phyloP scores from a whole-genome alignment of 2,329 filamentous ascomycete genomes.

The Alternaria arborescens region DNA sequence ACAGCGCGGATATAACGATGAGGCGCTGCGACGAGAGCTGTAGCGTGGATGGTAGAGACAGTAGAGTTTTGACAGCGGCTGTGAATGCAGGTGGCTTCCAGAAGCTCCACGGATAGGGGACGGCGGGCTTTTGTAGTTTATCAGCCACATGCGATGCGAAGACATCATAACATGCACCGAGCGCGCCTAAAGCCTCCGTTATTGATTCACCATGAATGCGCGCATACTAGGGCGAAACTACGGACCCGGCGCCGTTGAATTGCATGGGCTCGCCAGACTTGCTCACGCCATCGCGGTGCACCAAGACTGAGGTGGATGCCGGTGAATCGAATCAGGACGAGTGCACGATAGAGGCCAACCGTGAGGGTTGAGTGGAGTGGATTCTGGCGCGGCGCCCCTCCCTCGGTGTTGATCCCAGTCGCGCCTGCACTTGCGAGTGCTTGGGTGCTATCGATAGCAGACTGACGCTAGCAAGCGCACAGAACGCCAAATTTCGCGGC shows the following conservation, averaged over 20 bases:
- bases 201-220: constrained; percentile 10
- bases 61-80: constrained; percentile 19
- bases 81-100: constrained; percentile 13
- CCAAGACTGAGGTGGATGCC: background rate
- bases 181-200: constrained; percentile 8
- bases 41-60: constrained; percentile 1
- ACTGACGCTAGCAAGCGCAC: constrained; percentile 26
- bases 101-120: constrained; percentile 18
- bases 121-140: constrained; percentile 19
- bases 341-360: background rate
- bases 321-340: constrained; percentile 5
- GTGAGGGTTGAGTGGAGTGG: constrained; percentile 7
- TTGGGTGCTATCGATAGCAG: constrained; percentile 28
- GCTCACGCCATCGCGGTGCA: background rate
- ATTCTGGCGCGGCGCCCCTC: constrained; percentile 1
- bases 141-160: background rate
- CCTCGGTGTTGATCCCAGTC: constrained; percentile 3
- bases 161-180: constrained; percentile 5
- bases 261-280: constrained; percentile 19
- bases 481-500: constrained; percentile 27
- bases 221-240: constrained; percentile 17
- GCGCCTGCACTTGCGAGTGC: background rate
- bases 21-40: background rate
- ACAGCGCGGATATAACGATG: background rate
- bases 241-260: constrained; percentile 11